Evolutionary conservation across 441 rosid genomes (phyloP), one percentile per base, ranked within the genome.

Genomic region (Pelargonium fulgidum): DNA sequence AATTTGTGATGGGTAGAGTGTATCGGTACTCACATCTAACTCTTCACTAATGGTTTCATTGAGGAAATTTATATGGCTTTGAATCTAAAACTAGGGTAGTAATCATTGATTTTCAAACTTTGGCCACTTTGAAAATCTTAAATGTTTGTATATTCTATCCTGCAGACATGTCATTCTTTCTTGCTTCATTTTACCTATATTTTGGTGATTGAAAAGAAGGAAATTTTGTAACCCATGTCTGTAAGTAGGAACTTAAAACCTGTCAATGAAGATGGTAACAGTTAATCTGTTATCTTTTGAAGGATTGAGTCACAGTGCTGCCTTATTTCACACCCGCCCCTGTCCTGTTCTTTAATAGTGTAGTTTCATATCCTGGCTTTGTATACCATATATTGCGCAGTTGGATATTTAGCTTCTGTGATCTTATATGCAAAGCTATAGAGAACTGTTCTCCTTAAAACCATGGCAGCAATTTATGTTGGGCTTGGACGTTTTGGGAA

Each of bases 351-450:
- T 17, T 9, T 19, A 0, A 24, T 71, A 67, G 68, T 58, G 58
- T 65, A 63, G 79, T 79, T 73, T 81, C 73, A 72, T 74, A 26
- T 58, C 47, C 13, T 26, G 39, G 52, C 59, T 62, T 24, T 24
- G 29, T 24, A 24, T 24, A 3, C 12, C 12, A 48, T 48, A 48
- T 13, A 24, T 24, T 29, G 4, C 4, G 6, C 36, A 29, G 4
- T 29, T 29, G 36, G 36, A 3, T 29, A 3, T 3, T 29, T 29
- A 5, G 36, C 36, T 29, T 29, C 36, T 29, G 36, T 29, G 4
- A 29, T 29, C 36, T 29, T 5, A 29, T 26, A 26, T 26, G 33
- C 33, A 26, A 3, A 48, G 1, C 14, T 0, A 48, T 48, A 48
- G 14, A 13, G 12, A 48, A 48, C 16, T 12, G 54, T 48, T 48